phyloP scores from a whole-genome alignment of 176 grass and related monocot genomes.

The Carex littledalei region DNA sequence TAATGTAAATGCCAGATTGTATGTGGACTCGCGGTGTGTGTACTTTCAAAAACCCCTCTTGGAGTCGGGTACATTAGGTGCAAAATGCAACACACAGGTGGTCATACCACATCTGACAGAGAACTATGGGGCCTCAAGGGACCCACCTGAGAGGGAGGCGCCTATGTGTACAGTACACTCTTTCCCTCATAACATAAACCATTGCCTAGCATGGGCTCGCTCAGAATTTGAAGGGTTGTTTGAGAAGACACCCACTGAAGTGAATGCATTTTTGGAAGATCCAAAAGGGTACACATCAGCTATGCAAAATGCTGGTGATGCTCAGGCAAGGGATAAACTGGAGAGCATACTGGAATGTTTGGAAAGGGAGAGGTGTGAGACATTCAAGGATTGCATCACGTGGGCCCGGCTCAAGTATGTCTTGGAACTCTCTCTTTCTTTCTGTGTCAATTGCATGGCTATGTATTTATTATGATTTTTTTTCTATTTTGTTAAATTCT shows the following conservation, averaged over 20 bases:
- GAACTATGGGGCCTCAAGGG: slow-evolving; percentile 93
- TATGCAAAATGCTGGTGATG: slow-evolving; percentile 75
- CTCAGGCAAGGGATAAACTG: slow-evolving; percentile 75
- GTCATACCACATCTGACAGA: slow-evolving; percentile 90
- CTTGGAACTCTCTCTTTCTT: neutral
- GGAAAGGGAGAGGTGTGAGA: slow-evolving; percentile 61
- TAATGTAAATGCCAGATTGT: slow-evolving; percentile 88
- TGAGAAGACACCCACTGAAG: slow-evolving; percentile 85
- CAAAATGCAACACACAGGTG: slow-evolving; percentile 96
- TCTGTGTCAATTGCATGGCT: neutral
- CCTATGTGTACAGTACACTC: slow-evolving; percentile 96
- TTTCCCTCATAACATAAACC: slow-evolving; percentile 94
- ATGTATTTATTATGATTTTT: neutral
- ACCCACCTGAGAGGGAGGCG: slow-evolving; percentile 92
- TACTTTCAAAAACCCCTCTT: slow-evolving; percentile 93
- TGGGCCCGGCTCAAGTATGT: slow-evolving; percentile 83
- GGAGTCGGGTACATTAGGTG: slow-evolving; percentile 84
- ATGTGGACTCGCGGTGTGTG: slow-evolving; percentile 81
- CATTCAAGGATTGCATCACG: slow-evolving; percentile 87
- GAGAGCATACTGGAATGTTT: slow-evolving; percentile 84
- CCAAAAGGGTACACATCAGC: slow-evolving; percentile 45
- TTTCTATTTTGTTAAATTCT: neutral
- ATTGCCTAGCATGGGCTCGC: slow-evolving; percentile 84
- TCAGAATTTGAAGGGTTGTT: slow-evolving; percentile 96
- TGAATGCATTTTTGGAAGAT: slow-evolving; percentile 73